phyloP scores from a whole-genome alignment of 2,329 filamentous ascomycete species.

The Claviceps pazoutovae region DNA sequence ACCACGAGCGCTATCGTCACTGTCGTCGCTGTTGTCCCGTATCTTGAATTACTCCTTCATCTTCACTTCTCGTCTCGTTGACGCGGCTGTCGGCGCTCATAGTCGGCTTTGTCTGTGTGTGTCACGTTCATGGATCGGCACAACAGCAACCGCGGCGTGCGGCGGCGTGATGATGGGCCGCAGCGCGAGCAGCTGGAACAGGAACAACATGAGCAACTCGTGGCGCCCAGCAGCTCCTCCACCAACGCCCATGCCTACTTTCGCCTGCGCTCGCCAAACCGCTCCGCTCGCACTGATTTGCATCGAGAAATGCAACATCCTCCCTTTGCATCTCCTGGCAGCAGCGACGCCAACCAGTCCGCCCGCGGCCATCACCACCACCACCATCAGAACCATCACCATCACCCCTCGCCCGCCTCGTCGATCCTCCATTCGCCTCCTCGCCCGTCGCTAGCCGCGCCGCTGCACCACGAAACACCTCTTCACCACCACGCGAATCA shows the following conservation, averaged over 20 bases:
- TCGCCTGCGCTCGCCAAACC: constrained; percentile 34
- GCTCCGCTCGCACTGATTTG: constrained; percentile 23
- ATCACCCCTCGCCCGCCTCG: constrained; percentile 11
- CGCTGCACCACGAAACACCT: constrained; percentile 1
- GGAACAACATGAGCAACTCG: neutral
- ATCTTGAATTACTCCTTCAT: no score
- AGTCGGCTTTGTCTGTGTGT: no score
- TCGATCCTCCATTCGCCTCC: constrained; percentile 18
- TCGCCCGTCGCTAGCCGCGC: constrained; percentile 12
- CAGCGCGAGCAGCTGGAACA: constrained; percentile 7
- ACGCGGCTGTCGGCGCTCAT: no score
- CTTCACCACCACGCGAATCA: constrained; percentile 3
- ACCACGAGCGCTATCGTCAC: no score
- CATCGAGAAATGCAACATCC: constrained; percentile 13
- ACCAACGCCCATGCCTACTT: constrained; percentile 19
- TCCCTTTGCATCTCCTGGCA: constrained; percentile 18
- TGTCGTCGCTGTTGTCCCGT: no score
- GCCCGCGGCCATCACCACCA: constrained; percentile 12
- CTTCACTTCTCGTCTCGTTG: no score
- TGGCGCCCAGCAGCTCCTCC: constrained; percentile 1
- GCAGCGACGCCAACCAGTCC: constrained; percentile 15
- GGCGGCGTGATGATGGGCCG: constrained; percentile 12
- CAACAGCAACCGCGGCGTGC: constrained; percentile 22
- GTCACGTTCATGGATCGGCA: constrained; percentile 3
- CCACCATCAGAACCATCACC: neutral